phyloP scores from a whole-genome alignment of 2,329 filamentous ascomycete species.

The Cladosporium velox region DNA sequence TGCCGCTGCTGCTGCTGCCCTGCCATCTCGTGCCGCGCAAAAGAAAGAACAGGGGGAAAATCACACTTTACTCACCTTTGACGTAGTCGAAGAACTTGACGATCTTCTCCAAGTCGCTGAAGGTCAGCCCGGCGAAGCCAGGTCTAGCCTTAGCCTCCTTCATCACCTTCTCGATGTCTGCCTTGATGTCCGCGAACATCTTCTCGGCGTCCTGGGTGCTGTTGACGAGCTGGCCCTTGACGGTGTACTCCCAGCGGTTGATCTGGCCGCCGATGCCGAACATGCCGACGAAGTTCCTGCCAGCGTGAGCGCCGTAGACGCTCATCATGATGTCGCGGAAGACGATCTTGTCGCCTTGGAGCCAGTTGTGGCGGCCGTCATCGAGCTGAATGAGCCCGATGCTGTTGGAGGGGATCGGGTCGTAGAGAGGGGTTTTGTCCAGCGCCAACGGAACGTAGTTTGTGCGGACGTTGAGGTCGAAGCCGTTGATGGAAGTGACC shows the following conservation, averaged over 20 bases:
- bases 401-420: neutral
- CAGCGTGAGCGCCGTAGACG: neutral
- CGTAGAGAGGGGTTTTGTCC: neutral
- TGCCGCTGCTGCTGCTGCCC: neutral
- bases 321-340: neutral
- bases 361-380: neutral
- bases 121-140: neutral
- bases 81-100: neutral
- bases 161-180: neutral
- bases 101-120: conserved; percentile 5
- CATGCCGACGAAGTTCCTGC: neutral
- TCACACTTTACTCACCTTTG: neutral
- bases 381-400: neutral
- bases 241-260: neutral
- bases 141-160: neutral
- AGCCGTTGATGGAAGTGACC: neutral
- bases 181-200: neutral
- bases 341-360: neutral
- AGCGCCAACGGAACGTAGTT: neutral
- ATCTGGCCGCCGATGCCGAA: neutral
- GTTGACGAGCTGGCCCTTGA: neutral
- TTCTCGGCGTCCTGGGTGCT: neutral
- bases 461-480: neutral
- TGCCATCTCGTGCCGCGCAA: neutral
- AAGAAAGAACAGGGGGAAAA: neutral